These are phyloP conservation scores for Scedosporium aurantiacum DNA, from an alignment of 2,329 filamentous ascomycete genomes.

Conservation along the genomic window DNA sequence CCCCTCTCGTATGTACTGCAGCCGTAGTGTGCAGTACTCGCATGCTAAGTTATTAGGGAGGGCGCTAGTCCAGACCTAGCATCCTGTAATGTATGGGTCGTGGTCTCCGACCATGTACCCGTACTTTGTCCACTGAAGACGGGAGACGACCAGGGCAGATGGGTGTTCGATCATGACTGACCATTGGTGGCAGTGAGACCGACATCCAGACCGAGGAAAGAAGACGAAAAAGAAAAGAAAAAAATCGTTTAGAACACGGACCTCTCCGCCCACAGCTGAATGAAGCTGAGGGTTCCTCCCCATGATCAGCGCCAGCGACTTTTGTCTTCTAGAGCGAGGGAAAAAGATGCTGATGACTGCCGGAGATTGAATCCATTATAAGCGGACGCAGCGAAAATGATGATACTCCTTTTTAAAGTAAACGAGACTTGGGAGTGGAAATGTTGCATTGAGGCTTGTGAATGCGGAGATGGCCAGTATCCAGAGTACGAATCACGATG, in stretches of 20 bases:
- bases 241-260: no score
- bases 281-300: not conserved
- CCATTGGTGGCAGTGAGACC: not conserved
- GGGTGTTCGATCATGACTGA: not conserved
- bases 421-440: not conserved
- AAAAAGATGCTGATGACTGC: not conserved
- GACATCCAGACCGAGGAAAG: not conserved
- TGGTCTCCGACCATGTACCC: not conserved
- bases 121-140: not conserved
- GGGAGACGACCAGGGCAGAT: not conserved
- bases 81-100: not conserved
- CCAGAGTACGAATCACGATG: not conserved
- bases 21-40: not conserved
- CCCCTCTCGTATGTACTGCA: not conserved
- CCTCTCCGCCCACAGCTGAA: not conserved
- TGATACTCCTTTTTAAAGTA: not conserved
- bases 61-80: not conserved
- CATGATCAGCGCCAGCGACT: not conserved
- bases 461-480: not conserved
- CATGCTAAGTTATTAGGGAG: not conserved
- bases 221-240: no score
- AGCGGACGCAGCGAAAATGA: not conserved
- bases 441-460: not conserved
- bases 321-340: not conserved
- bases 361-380: not conserved